Conservation (phyloP, 2,329 filamentous ascomycete species). For the Pseudopithomyces chartarum region DNA sequence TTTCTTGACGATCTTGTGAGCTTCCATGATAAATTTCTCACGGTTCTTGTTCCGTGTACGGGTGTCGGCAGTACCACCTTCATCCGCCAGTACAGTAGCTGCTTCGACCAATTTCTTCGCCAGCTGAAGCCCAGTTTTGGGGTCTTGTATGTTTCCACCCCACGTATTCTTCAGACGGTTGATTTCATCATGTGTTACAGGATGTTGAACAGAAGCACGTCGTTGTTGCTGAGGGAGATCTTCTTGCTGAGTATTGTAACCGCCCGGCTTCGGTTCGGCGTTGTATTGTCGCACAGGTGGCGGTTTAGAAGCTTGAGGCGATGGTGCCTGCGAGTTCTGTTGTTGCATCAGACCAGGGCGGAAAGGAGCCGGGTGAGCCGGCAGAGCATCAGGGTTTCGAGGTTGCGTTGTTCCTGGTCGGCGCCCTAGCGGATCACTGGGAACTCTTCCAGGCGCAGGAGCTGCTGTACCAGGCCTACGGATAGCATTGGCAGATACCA, state of each 20-base stretch:
- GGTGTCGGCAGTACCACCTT: constrained; percentile 73
- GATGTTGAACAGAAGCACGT: constrained; percentile 44
- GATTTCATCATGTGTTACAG: constrained; percentile 79
- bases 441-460: constrained; percentile 32
- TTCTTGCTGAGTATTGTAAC: constrained; percentile 34
- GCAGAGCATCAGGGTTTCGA: constrained; percentile 61
- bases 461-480: constrained; percentile 38
- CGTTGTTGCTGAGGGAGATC: constrained; percentile 19
- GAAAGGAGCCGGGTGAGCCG: constrained; percentile 61
- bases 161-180: constrained; percentile 73
- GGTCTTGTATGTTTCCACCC: constrained; percentile 74
- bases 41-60: constrained; percentile 67
- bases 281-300: constrained; percentile 60
- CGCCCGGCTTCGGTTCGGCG: constrained; percentile 43
- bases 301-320: constrained; percentile 47
- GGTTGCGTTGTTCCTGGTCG: constrained; percentile 48
- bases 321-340: constrained; percentile 31
- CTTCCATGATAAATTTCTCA: constrained; percentile 83
- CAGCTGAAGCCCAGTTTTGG: constrained; percentile 71
- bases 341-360: constrained; percentile 56
- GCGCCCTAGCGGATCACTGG: constrained; percentile 34
- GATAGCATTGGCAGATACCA: constrained; percentile 31
- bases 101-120: constrained; percentile 89
- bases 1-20: constrained; percentile 91
- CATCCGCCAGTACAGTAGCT: constrained; percentile 76